Conservation (phyloP, 1,284 basidiomycete genomes). For the Calocybe gambosa region DNA sequence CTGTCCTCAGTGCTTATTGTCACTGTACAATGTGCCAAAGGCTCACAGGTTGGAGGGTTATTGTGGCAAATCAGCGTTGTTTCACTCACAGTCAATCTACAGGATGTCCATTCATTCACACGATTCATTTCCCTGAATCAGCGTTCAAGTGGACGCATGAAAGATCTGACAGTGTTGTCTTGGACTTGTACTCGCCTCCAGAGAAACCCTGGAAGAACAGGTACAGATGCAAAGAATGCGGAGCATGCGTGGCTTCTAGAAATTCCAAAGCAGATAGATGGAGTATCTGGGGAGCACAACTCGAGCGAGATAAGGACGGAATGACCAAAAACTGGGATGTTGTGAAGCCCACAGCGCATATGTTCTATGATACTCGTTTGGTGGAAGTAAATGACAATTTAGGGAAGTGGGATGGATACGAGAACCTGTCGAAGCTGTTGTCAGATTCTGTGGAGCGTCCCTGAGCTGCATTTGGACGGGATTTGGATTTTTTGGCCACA, state of each 20-base stretch:
- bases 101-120: slow-evolving; percentile 58
- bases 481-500: slow-evolving; percentile 2
- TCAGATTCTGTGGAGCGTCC: slow-evolving; percentile 18
- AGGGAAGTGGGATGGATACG: slow-evolving; percentile 60
- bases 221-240: slow-evolving; percentile 53
- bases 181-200: slow-evolving; percentile 41
- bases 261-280: slow-evolving; percentile 40
- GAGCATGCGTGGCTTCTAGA: slow-evolving; percentile 41
- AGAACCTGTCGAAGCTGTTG: slow-evolving; percentile 29
- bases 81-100: slow-evolving; percentile 1
- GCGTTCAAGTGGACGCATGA: slow-evolving; percentile 49
- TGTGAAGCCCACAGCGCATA: slow-evolving; percentile 54
- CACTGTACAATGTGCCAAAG: slow-evolving; percentile 61
- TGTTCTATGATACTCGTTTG: slow-evolving; percentile 58
- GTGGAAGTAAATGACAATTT: slow-evolving; percentile 48
- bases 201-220: slow-evolving; percentile 51
- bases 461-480: slow-evolving; percentile 16
- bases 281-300: slow-evolving; percentile 51
- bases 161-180: slow-evolving; percentile 24
- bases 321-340: slow-evolving; percentile 43
- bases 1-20: slow-evolving; percentile 51
- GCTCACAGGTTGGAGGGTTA: slow-evolving; percentile 35
- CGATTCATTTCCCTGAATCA: slow-evolving; percentile 44
- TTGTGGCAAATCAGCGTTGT: not conserved
- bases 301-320: slow-evolving; percentile 43